Conservation (phyloP, 1,284 basidiomycete species). For the Neolentinus lepideus region DNA sequence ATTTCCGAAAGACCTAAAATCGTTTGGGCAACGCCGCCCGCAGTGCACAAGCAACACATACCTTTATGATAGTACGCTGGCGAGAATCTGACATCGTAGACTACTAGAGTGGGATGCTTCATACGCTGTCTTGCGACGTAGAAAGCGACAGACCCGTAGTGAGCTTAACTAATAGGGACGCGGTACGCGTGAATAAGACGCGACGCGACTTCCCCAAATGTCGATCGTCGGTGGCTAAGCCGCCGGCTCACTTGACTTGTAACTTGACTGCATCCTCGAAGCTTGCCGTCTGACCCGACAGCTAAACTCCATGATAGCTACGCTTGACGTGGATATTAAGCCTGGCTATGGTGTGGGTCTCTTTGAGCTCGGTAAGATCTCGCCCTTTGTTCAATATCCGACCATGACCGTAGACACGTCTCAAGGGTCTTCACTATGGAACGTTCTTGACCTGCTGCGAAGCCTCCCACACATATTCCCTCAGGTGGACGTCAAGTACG, state of each 20-base stretch:
- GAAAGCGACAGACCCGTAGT: no score
- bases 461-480: constrained; percentile 62
- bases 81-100: constrained; percentile 32
- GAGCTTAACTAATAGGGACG: not conserved
- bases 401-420: not conserved
- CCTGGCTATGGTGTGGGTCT: constrained; percentile 29
- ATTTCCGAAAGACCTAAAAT: constrained; percentile 70
- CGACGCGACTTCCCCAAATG: not conserved
- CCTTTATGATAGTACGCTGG: constrained; percentile 63
- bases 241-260: not conserved
- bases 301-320: constrained; percentile 2
- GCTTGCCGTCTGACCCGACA: no score
- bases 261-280: no score
- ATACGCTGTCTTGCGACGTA: not conserved
- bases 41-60: constrained; percentile 14
- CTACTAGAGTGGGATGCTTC: not conserved
- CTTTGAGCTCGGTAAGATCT: constrained; percentile 26
- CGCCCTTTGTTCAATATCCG: not conserved
- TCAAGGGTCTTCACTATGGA: constrained; percentile 77
- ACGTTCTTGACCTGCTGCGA: constrained; percentile 65
- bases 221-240: constrained; percentile 1
- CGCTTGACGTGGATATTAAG: constrained; percentile 26
- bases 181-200: not conserved
- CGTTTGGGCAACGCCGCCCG: not conserved
- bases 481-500: constrained; percentile 79